A percentile compares a stretch with the other conserved stretches of the same genome.
Evolutionary conservation across 257 asterid genomes (phyloP).

Genomic region (Rhazya stricta): DNA sequence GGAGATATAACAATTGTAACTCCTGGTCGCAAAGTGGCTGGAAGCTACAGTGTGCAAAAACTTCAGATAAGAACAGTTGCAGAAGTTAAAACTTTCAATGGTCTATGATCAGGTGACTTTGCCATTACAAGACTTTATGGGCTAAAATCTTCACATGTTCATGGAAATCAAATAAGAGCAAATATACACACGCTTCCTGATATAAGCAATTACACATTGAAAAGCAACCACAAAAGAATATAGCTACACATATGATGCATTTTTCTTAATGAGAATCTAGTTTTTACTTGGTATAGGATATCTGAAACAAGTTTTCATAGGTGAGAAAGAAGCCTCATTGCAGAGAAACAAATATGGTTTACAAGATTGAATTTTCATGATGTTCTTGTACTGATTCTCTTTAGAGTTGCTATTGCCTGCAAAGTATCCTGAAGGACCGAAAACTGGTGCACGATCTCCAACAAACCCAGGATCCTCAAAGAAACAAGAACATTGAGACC

Average conservation of each 20-base stretch:
- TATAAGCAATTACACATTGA: not conserved
- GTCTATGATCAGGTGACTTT: not conserved
- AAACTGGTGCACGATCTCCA: too few species aligned
- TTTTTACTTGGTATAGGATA: not conserved
- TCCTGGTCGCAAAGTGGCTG: conserved; percentile 78
- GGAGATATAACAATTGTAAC: conserved; percentile 93
- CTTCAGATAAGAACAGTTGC: conserved; percentile 9
- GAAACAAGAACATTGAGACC: not conserved
- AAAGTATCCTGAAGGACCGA: too few species aligned
- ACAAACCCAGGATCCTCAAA: too few species aligned
- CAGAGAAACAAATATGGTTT: not conserved
- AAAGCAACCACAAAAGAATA: not conserved
- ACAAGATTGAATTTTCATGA: not conserved
- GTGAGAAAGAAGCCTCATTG: not conserved
- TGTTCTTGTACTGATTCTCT: too few species aligned
- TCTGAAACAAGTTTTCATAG: not conserved
- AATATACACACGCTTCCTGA: not conserved
- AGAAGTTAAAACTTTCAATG: conserved; percentile 3
- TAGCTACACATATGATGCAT: too few species aligned
- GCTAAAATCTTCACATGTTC: not conserved
- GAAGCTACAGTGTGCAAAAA: conserved; percentile 60
- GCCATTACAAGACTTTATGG: not conserved
- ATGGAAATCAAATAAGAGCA: not conserved
- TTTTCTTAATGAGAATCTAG: not conserved
- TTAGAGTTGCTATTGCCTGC: too few species aligned